Evolutionary conservation across 164 flowering plant genomes (phyloP).

Genomic region (Buxus sempervirens): DNA sequence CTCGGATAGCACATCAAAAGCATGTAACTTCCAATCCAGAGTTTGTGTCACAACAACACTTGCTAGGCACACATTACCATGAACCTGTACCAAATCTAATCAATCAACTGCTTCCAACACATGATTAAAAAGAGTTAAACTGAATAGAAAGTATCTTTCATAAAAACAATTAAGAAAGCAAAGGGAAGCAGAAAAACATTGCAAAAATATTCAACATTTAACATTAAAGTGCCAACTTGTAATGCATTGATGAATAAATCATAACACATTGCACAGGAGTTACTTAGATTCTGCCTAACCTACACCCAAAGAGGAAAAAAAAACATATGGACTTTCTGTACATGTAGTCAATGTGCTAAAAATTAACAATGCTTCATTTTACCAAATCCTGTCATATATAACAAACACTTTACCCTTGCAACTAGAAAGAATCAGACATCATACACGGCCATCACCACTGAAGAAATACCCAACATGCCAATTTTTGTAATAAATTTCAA

Average conservation of each 20-base stretch:
- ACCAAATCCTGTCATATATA: background rate
- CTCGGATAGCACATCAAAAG: slow-evolving; percentile 97
- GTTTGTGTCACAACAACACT: slow-evolving; percentile 97
- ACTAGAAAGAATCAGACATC: background rate
- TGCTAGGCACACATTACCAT: slow-evolving; percentile 88
- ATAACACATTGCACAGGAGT: too few relatives aligned
- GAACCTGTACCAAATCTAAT: slow-evolving; percentile 53
- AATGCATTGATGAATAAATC: too few relatives aligned
- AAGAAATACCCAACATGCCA: background rate
- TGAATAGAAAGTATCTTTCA: background rate
- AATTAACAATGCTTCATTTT: too few relatives aligned
- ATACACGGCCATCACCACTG: background rate
- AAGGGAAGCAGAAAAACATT: background rate
- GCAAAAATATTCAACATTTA: background rate
- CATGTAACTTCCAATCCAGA: slow-evolving; percentile 98
- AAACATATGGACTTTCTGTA: too few relatives aligned
- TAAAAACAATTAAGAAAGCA: background rate
- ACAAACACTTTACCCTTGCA: background rate
- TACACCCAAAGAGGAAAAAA: too few relatives aligned
- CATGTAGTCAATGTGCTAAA: too few relatives aligned
- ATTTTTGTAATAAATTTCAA: too few relatives aligned
- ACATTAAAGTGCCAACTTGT: too few relatives aligned
- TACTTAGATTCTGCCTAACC: too few relatives aligned
- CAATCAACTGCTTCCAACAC: slow-evolving; percentile 2
- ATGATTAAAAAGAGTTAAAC: background rate